phyloP scores from a whole-genome alignment of 2,329 filamentous ascomycete species.

The Blastomyces percursus region DNA sequence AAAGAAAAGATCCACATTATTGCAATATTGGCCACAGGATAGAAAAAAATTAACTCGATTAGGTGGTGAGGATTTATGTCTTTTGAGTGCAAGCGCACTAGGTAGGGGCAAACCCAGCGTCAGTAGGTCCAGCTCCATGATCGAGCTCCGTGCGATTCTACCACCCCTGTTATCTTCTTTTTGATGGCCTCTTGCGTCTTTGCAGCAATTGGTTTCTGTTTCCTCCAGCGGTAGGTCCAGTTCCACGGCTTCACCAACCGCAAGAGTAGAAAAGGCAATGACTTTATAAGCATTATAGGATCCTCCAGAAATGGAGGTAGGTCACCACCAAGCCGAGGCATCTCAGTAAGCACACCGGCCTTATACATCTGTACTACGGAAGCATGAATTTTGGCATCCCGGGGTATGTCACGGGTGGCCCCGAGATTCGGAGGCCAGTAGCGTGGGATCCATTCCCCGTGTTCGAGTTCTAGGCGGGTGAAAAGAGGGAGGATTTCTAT shows the following conservation, averaged over 20 bases:
- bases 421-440: constrained; percentile 29
- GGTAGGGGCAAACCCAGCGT: background rate
- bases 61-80: background rate
- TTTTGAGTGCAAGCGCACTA: background rate
- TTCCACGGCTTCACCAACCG: constrained; percentile 10
- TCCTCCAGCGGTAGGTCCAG: constrained; percentile 3
- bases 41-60: background rate
- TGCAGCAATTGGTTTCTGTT: background rate
- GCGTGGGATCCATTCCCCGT: constrained; percentile 26
- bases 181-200: background rate
- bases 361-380: constrained; percentile 22
- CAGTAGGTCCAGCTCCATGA: constrained; percentile 5
- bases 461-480: constrained; percentile 27
- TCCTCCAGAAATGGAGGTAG: constrained; percentile 13
- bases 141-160: constrained; percentile 2
- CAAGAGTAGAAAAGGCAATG: background rate
- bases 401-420: constrained; percentile 24
- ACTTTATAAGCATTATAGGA: constrained; percentile 7
- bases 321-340: constrained; percentile 17
- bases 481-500: constrained; percentile 29
- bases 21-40: background rate
- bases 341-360: constrained; percentile 17
- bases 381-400: constrained; percentile 22
- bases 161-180: constrained; percentile 1
- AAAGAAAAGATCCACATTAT: background rate